phyloP scores from a whole-genome alignment of 192 early-diverging fungal species.

The Umbelopsis sp. region DNA sequence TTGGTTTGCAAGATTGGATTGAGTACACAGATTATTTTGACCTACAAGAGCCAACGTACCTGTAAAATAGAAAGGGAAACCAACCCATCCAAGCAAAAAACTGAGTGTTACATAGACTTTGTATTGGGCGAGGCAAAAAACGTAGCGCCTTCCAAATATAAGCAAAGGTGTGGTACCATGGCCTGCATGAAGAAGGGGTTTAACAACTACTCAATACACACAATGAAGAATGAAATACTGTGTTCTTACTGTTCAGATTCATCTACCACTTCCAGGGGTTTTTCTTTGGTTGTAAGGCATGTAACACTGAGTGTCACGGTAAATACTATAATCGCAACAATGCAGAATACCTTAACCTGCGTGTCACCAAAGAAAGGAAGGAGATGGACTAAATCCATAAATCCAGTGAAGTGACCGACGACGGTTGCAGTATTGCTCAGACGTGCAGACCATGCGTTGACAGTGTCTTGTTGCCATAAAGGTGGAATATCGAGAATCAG shows the following conservation, averaged over 20 bases:
- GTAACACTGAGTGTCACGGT: constrained; percentile 61
- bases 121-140: constrained; percentile 70
- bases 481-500: constrained; percentile 87
- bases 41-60: constrained; percentile 42
- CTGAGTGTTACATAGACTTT: constrained; percentile 84
- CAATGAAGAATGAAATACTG: background rate
- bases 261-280: constrained; percentile 36
- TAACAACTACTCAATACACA: background rate
- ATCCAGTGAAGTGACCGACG: constrained; percentile 85
- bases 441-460: constrained; percentile 85
- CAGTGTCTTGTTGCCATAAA: constrained; percentile 77
- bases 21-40: constrained; percentile 36
- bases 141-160: constrained; percentile 64
- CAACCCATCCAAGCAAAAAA: constrained; percentile 98
- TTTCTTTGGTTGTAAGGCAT: constrained; percentile 67
- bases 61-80: constrained; percentile 97
- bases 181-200: constrained; percentile 38
- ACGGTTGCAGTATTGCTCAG: constrained; percentile 87
- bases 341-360: constrained; percentile 84
- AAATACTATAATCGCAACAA: constrained; percentile 72
- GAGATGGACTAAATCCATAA: constrained; percentile 70
- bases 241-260: constrained; percentile 23
- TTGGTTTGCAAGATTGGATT: background rate
- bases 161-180: constrained; percentile 48
- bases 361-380: constrained; percentile 73